phyloP scores from a whole-genome alignment of 495 filamentous ascomycete species.

The Xylaria longipes region DNA sequence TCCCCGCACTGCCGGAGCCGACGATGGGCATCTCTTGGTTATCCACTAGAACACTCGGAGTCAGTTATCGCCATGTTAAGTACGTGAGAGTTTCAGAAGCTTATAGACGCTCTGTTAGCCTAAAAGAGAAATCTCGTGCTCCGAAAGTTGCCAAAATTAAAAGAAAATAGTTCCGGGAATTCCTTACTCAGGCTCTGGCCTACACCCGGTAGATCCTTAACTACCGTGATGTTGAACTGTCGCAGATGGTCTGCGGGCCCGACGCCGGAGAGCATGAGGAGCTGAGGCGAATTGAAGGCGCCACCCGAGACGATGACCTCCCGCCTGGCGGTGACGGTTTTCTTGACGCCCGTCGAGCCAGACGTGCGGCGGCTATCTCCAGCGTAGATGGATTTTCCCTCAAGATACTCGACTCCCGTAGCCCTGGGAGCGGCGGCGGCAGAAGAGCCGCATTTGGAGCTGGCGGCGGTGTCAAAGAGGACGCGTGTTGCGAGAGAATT shows the following conservation, averaged over 20 bases:
- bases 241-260: slow-evolving; percentile 36
- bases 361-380: slow-evolving; percentile 37
- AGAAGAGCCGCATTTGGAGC: slow-evolving; percentile 24
- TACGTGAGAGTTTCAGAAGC: too few relatives aligned
- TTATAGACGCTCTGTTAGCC: too few relatives aligned
- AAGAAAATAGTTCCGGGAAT: too few relatives aligned
- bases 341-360: slow-evolving; percentile 36
- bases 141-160: too few relatives aligned
- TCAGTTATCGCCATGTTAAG: too few relatives aligned
- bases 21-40: slow-evolving; percentile 45
- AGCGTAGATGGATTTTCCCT: slow-evolving; percentile 43
- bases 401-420: slow-evolving; percentile 44
- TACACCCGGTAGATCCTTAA: slow-evolving; percentile 42
- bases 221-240: slow-evolving; percentile 40
- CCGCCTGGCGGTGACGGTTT: slow-evolving; percentile 44
- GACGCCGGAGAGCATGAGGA: slow-evolving; percentile 55
- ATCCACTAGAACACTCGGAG: too few relatives aligned
- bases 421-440: slow-evolving; percentile 36
- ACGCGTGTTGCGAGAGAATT: slow-evolving; percentile 45
- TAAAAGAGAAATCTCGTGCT: too few relatives aligned
- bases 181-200: slow-evolving; percentile 50
- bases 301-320: slow-evolving; percentile 54
- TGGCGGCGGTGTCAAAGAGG: slow-evolving; percentile 38
- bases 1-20: slow-evolving; percentile 36
- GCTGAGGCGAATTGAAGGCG: slow-evolving; percentile 52